Evolutionary conservation across 257 asterid genomes (phyloP).

Genomic region (Primulina tabacum): DNA sequence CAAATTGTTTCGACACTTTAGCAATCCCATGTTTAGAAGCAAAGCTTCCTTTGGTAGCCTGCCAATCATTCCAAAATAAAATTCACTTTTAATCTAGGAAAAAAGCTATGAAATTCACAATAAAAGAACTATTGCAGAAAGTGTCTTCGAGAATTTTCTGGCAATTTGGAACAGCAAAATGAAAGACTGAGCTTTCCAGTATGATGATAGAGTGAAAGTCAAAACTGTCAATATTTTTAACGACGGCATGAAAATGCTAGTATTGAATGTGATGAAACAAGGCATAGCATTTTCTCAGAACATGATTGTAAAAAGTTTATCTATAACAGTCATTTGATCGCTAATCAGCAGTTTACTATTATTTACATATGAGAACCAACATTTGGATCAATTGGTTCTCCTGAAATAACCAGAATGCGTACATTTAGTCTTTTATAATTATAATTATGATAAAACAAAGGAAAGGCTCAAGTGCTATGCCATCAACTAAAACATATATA

Average conservation of each 20-base stretch:
- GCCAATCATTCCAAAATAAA: conserved; percentile 36
- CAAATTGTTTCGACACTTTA: conserved; percentile 74
- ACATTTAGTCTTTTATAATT: neutral
- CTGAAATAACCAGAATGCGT: neutral
- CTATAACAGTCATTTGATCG: neutral
- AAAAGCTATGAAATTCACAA: conserved; percentile 18
- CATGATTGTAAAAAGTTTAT: too few species aligned
- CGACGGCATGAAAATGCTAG: neutral
- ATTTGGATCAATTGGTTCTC: neutral
- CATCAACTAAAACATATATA: neutral
- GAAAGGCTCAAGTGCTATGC: too few species aligned
- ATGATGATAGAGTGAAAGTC: neutral
- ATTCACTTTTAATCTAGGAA: conserved; percentile 13
- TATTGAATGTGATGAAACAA: neutral
- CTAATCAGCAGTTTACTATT: neutral
- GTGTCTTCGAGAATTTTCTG: conserved; percentile 2
- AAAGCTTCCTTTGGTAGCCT: conserved; percentile 83
- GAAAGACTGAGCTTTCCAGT: neutral
- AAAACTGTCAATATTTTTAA: neutral
- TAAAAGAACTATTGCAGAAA: conserved; percentile 8
- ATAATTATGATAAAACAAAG: too few species aligned
- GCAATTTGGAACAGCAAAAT: too few species aligned
- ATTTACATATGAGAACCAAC: neutral
- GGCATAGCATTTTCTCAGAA: neutral
- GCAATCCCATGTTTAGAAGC: conserved; percentile 79